Evolutionary conservation across 352 stramenopile species (phyloP), one percentile per base, ranked within the genome.

Genomic region (Phytophthora constricta): DNA sequence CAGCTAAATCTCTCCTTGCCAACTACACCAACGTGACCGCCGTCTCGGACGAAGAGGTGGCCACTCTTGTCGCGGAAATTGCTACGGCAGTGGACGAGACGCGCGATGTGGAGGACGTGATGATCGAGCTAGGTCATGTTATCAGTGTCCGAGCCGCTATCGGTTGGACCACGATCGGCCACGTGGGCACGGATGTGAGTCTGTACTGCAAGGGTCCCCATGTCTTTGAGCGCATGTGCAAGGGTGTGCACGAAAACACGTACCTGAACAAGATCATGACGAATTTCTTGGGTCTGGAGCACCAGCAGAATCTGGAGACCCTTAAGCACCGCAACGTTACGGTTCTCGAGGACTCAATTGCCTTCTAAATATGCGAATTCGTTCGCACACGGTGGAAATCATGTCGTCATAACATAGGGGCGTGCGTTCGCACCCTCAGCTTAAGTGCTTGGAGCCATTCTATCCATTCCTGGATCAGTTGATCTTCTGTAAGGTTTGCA

Each of bases 231-330:
- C 77, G 79, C 45, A 79, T 88, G 68, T 91, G 83, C 71, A 81
- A 84, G 62, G 83, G 83, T 25, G 68, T 86, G 22, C 79, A 90
- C 58, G 72, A 91, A 65, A 91, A 91, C 69, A 80, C 62, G 37
- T 84, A 90, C 60, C 53, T 91, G 60, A 91, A 91, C 77, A 87
- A 87, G 69, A 70, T 91, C 54, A 90, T 91, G 77, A 85, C 81
- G 46, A 87, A 78, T 62, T 91, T 79, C 68, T 72, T 91, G 19
- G 79, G 83, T 48, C 62, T 91, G 48, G 79, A 86, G 55, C 70
- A 87, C 62, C 72, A 76, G 14, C 75, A 83, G 65, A 68, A 80
- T 47, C 52, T 86, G 33, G 82, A 90, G 75, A 92, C 83, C 23
- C 58, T 88, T 56, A 84, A 82, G 47, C 71, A 76, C 51, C 75